A percentile compares a stretch with the other conserved stretches of the same genome.
Evolutionary conservation across 31 red algal species (phyloP).

Genomic region (Asparagopsis taxiformis): DNA sequence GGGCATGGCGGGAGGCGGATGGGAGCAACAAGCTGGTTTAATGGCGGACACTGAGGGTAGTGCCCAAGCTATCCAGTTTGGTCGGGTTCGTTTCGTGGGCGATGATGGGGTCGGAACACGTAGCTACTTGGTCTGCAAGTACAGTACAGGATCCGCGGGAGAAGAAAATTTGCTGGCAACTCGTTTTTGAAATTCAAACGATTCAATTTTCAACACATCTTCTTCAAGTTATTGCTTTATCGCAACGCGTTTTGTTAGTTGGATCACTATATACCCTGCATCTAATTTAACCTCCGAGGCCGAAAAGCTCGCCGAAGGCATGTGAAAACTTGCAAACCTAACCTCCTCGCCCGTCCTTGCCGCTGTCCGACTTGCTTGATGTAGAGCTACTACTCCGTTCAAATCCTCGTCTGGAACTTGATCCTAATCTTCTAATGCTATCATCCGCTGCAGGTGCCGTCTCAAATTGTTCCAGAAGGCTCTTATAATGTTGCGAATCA

Average conservation of each 20-base stretch:
- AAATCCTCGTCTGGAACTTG: neutral
- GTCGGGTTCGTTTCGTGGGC: no score
- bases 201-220: no score
- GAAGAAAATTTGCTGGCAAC: no score
- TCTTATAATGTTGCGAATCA: slow-evolving; percentile 46
- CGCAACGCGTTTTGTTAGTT: slow-evolving; percentile 1
- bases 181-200: no score
- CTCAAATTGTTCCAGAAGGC: slow-evolving; percentile 50
- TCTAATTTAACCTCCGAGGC: neutral
- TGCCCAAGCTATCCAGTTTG: no score
- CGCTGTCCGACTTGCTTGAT: neutral
- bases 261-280: neutral
- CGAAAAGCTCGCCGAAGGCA: no score
- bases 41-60: no score
- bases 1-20: neutral
- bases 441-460: neutral
- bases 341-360: neutral
- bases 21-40: no score
- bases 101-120: no score
- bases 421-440: slow-evolving; percentile 4
- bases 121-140: no score
- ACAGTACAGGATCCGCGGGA: no score
- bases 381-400: neutral
- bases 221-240: no score
- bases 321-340: neutral